Percentiles rank a stretch among this genome's conserved stretches.
Evolutionary conservation across 2,329 filamentous ascomycete species (phyloP).

Genomic region (Penicillium brevicompactum): DNA sequence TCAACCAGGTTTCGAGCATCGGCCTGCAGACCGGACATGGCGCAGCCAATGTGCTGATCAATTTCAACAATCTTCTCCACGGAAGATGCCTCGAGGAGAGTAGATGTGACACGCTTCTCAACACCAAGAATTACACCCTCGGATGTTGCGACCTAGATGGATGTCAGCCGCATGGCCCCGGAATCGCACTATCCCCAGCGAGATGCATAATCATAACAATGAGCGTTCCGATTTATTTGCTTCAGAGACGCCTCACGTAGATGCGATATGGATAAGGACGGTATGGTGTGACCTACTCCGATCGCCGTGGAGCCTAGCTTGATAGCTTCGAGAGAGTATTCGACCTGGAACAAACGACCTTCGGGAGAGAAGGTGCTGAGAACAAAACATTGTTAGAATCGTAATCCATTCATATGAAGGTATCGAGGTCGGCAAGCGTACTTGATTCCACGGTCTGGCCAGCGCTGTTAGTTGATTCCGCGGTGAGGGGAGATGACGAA

Average conservation of each 20-base stretch:
- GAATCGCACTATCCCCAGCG: background rate
- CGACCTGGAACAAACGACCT: constrained; percentile 99
- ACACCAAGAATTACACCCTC: constrained; percentile 96
- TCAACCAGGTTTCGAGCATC: constrained; percentile 98
- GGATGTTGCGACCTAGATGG: constrained; percentile 73
- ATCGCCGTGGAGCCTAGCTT: constrained; percentile 98
- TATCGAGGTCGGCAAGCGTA: constrained; percentile 50
- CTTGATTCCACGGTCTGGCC: constrained; percentile 94
- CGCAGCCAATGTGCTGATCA: constrained; percentile 96
- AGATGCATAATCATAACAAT: background rate
- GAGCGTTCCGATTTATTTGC: too few species aligned
- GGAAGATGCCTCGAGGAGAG: constrained; percentile 93
- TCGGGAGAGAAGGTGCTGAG: constrained; percentile 97
- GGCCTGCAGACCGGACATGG: constrained; percentile 97
- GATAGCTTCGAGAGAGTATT: constrained; percentile 99
- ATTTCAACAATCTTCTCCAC: constrained; percentile 99
- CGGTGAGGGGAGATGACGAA: constrained; percentile 26
- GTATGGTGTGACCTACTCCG: constrained; percentile 60
- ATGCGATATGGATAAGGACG: background rate
- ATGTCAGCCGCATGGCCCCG: constrained; percentile 16
- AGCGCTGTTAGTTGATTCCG: constrained; percentile 18
- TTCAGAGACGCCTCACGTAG: background rate
- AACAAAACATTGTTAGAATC: constrained; percentile 25
- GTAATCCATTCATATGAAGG: constrained; percentile 4
- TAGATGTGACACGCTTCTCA: constrained; percentile 98